Base-by-base conservation (phyloP, 2,329 filamentous ascomycete species). In the Aspergillus puulaauensis region DNA sequence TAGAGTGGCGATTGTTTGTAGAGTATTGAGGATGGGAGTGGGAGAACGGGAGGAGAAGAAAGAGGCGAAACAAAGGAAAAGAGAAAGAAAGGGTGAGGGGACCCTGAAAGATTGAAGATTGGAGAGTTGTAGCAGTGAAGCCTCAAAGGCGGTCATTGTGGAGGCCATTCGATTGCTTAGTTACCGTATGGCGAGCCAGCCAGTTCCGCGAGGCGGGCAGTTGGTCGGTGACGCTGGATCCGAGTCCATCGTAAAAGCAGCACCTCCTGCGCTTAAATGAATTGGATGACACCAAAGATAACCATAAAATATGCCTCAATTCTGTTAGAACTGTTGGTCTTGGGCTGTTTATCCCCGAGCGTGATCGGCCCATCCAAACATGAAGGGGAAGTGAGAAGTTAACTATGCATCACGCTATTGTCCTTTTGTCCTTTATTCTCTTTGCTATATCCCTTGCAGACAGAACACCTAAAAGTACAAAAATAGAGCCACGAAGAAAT, bases 391-490 rank as follows among this genome's bases (percentile, higher is more conserved):
- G 35, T 37, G 35, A n/a, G 27, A 11, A 31, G 27, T n/a, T 37
- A n/a, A n/a, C 11, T 8, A 11, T 37, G 46, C n/a, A 14, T 48
- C 46, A 48, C 31, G 17, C 46, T 37, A 35, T 23, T 15, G 24
- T 58, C 31, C 35, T 51, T 52, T 44, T 40, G 17, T 37, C 45
- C 19, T 55, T 41, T 53, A 40, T 50, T 52, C 35, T 50, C 39
- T 23, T 44, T 57, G 43, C 27, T 54, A 54, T 55, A 53, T 54
- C 53, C 56, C 47, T 35, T 40, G 43, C 53, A 59, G 55, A 60
- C 53, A 59, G 55, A 60, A 55, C 47, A 54, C 61, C 63, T 66
- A 65, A 57, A 66, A 66, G 33, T 65, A 65, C 66, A 68, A 44
- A 57, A 61, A 56, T 52, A 55, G 49, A 52, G 52, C 33, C 41